Percentiles rank a stretch among this genome's conserved stretches.
Conservation (phyloP, 306 rosid genomes). For the Delonix regia region DNA sequence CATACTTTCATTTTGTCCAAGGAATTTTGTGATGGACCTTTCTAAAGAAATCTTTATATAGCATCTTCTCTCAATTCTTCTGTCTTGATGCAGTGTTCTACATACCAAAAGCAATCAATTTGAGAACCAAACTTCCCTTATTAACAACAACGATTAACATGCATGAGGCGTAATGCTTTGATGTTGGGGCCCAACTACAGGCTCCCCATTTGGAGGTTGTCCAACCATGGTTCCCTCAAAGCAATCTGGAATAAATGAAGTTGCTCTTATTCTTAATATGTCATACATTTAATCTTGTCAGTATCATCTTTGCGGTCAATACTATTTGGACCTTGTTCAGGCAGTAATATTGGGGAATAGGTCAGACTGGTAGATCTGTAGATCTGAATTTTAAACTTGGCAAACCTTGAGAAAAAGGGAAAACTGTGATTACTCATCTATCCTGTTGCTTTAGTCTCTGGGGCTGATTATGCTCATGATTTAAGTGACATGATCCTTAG, state of each 20-base stretch:
- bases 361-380: not conserved
- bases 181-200: not conserved
- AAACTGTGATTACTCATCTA: not conserved
- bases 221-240: not conserved
- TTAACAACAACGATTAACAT: not conserved
- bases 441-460: not conserved
- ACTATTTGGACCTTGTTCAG: not conserved
- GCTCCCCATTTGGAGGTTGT: not conserved
- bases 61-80: not conserved
- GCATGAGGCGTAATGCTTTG: not conserved
- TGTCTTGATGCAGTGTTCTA: not conserved
- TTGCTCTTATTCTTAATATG: not conserved
- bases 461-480: not conserved
- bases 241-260: not conserved
- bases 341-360: not conserved
- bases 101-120: not conserved
- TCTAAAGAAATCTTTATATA: constrained; percentile 4
- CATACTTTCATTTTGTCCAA: not conserved
- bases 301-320: not conserved
- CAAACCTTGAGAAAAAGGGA: not conserved
- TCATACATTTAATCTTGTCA: not conserved
- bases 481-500: constrained; percentile 1
- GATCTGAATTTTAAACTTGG: not conserved
- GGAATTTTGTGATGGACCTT: not conserved
- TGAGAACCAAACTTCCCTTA: not conserved